Conservation (phyloP, 441 rosid genomes). For the Eutrema salsugineum region DNA sequence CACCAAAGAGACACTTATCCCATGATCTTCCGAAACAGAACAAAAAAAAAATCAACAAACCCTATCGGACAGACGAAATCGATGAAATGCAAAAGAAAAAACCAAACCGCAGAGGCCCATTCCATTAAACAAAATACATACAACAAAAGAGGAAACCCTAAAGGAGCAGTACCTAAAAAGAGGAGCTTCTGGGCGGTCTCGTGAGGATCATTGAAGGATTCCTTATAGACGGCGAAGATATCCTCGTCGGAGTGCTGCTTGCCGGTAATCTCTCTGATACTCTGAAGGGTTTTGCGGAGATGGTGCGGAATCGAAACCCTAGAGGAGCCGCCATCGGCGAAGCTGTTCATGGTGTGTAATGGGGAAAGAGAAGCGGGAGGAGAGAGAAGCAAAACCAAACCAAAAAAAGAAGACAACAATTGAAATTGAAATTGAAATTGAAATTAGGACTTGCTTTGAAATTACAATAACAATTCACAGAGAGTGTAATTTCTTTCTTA, state of each 20-base stretch:
- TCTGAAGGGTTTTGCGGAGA: constrained; percentile 44
- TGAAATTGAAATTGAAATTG: not conserved
- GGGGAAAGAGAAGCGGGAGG: not conserved
- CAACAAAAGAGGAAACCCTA: not conserved
- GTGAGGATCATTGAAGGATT: constrained; percentile 73
- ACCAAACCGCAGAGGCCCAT: not conserved
- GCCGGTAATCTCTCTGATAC: constrained; percentile 70
- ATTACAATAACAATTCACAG: too few species aligned
- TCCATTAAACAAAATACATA: not conserved
- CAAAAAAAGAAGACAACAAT: not conserved
- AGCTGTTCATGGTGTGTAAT: constrained; percentile 19
- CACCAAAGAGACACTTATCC: not conserved
- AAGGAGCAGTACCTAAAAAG: constrained; percentile 47
- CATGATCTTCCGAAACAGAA: not conserved
- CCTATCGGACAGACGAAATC: not conserved
- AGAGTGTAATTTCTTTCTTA: too few species aligned
- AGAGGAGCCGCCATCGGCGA: constrained; percentile 26
- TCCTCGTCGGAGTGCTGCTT: constrained; percentile 91
- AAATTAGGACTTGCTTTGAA: not conserved
- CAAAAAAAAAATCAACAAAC: not conserved
- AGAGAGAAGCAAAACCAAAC: not conserved
- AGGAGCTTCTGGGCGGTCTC: constrained; percentile 82
- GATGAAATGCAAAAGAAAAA: not conserved
- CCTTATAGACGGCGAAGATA: constrained; percentile 65
- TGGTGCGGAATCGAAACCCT: constrained; percentile 49